Base-by-base conservation (phyloP, 1,284 basidiomycete species). In the Volvariella surrecta region DNA sequence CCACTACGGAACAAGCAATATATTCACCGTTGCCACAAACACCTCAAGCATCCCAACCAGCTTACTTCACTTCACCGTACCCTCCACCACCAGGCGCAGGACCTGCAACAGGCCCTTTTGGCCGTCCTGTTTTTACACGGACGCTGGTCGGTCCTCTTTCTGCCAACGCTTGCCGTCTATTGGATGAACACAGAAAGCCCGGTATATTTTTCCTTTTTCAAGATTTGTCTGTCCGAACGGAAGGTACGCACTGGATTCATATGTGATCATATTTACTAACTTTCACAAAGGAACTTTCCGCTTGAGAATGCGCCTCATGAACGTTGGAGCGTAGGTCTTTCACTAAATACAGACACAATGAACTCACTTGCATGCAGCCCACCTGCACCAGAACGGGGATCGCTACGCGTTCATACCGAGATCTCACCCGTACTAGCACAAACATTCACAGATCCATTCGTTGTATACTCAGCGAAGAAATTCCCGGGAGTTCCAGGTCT, bases 401-500 rank as follows among this genome's bases (percentile, higher is more conserved):
- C 81, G n/a, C 56, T 61, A 37, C 66, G 70, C 41, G 74, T 85
- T 45, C 77, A 82, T 64, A 82, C 70, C 35, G 70, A 72, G 45
- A 56, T 75, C 44, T 81, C 81, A 38, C 81, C 82, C 17, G 78
- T 92, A 3, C 74, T 93, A 15, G 89, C 91, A 6, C 82, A 90
- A 58, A 79, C 82, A 2, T 90, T 85, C 58, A 89, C 89, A 39
- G 80, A 89, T n/a, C 70, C 80, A 15, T 95, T 96, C 58, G 77
- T 80, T n/a, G 93, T 95, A 1, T 94, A 75, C 62, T 91, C 89
- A 2, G 89, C 89, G 24, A 95, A 95, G 64, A 77, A 87, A 28
- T 95, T 94, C 66, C 91, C 92, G 30, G 91, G 91, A 37, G 90
- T 94, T 24, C 86, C 89, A 66, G 83, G 87, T 89, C 61, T 65